Conservation (phyloP, 208 protist species). For the Trichomonas tenax region DNA sequence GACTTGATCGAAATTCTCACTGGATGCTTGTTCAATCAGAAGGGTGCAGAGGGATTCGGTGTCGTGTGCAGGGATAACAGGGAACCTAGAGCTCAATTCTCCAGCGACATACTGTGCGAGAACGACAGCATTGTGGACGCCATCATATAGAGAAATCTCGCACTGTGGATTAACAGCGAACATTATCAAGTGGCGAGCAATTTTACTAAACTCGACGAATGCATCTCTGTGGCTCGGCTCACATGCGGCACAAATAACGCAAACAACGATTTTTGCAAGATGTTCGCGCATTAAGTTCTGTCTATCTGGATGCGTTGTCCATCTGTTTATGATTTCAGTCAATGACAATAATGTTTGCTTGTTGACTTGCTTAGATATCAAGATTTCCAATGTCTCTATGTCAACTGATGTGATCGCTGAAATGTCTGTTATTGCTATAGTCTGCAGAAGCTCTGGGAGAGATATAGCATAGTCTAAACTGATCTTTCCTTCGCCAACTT, state of each 20-base stretch:
- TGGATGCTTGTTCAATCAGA: neutral
- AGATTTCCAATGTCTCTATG: neutral
- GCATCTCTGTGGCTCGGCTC: neutral
- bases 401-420: neutral
- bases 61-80: neutral
- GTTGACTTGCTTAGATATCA: neutral
- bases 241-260: neutral
- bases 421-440: neutral
- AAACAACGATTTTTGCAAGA: neutral
- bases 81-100: neutral
- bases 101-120: neutral
- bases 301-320: neutral
- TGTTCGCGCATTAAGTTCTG: neutral
- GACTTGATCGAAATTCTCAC: neutral
- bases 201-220: neutral
- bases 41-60: neutral
- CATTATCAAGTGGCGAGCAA: neutral
- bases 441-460: neutral
- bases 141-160: neutral
- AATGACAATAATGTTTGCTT: neutral
- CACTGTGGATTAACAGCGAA: neutral
- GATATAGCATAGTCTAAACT: neutral
- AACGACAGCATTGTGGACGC: neutral
- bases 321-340: neutral
- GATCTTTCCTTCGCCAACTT: neutral